phyloP scores from a whole-genome alignment of 768 basidiomycete species.

The Lyophyllum decastes region DNA sequence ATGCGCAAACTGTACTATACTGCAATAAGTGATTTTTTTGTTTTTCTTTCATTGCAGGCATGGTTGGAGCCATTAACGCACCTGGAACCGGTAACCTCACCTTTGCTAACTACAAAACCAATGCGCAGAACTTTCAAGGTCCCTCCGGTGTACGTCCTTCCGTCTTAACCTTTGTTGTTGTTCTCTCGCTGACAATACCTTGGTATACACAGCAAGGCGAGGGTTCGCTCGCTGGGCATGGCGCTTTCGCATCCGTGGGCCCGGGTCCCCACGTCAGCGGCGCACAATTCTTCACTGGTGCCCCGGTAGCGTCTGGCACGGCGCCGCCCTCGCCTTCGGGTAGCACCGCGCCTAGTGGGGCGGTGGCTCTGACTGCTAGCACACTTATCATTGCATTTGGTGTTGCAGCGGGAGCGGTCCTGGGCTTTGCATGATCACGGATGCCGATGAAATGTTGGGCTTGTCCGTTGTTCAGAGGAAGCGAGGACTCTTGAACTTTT shows the following conservation, averaged over 20 bases:
- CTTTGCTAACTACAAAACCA: slow-evolving; percentile 34
- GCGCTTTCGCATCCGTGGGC: slow-evolving; percentile 47
- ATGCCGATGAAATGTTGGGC: no score
- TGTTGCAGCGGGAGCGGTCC: neutral
- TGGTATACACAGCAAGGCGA: slow-evolving; percentile 35
- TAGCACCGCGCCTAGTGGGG: neutral
- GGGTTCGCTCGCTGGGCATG: slow-evolving; percentile 42
- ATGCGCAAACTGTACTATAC: no score
- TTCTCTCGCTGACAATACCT: neutral
- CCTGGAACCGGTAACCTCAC: slow-evolving; percentile 43
- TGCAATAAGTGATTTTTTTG: no score
- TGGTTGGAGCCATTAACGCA: slow-evolving; percentile 57
- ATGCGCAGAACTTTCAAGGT: slow-evolving; percentile 30
- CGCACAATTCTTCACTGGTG: slow-evolving; percentile 26
- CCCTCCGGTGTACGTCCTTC: slow-evolving; percentile 33
- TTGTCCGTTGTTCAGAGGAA: no score
- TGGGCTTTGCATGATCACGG: neutral
- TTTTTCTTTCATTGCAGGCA: slow-evolving; percentile 26
- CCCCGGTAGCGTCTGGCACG: slow-evolving; percentile 17
- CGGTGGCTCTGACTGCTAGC: neutral
- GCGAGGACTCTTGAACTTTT: neutral
- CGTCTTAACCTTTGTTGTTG: neutral
- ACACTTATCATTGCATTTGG: neutral
- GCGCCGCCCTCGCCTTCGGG: slow-evolving; percentile 1
- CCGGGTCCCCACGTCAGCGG: slow-evolving; percentile 41